A percentile compares a stretch with the other conserved stretches of the same genome.
These are phyloP conservation scores for Nitzschia sp. DNA, from an alignment of 108 stramenopile species.

Conservation along the genomic window DNA sequence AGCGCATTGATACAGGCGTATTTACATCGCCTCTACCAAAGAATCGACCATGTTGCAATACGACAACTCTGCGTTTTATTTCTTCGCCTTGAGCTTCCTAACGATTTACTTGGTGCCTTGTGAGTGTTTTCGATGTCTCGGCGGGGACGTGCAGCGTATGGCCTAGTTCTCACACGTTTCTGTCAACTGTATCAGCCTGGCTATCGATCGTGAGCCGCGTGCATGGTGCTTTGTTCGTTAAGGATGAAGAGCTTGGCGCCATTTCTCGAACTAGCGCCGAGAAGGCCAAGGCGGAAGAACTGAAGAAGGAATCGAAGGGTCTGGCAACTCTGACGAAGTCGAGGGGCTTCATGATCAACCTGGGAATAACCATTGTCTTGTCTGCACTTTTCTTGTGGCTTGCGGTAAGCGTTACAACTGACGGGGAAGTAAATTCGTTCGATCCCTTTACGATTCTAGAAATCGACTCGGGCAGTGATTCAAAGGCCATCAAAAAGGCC, in stretches of 20 bases:
- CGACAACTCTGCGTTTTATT: slow-evolving; percentile 93
- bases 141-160: not conserved
- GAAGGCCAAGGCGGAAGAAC: slow-evolving; percentile 76
- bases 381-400: slow-evolving; percentile 74
- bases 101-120: slow-evolving; percentile 89
- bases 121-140: slow-evolving; percentile 38
- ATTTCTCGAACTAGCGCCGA: slow-evolving; percentile 85
- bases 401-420: slow-evolving; percentile 55
- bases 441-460: slow-evolving; percentile 91
- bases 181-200: slow-evolving; percentile 68
- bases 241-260: slow-evolving; percentile 82
- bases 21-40: too few relatives aligned
- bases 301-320: slow-evolving; percentile 78
- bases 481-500: slow-evolving; percentile 89
- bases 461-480: slow-evolving; percentile 74
- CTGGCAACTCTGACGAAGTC: slow-evolving; percentile 55
- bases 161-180: slow-evolving; percentile 14
- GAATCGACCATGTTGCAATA: slow-evolving; percentile 89
- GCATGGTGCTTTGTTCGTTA: slow-evolving; percentile 55
- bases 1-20: too few relatives aligned
- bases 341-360: slow-evolving; percentile 70
- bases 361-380: slow-evolving; percentile 62
- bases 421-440: slow-evolving; percentile 92
- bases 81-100: slow-evolving; percentile 87
- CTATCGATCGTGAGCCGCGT: slow-evolving; percentile 64